Conservation (phyloP, 2,329 filamentous ascomycete genomes). For the Cladophialophora immunda region DNA sequence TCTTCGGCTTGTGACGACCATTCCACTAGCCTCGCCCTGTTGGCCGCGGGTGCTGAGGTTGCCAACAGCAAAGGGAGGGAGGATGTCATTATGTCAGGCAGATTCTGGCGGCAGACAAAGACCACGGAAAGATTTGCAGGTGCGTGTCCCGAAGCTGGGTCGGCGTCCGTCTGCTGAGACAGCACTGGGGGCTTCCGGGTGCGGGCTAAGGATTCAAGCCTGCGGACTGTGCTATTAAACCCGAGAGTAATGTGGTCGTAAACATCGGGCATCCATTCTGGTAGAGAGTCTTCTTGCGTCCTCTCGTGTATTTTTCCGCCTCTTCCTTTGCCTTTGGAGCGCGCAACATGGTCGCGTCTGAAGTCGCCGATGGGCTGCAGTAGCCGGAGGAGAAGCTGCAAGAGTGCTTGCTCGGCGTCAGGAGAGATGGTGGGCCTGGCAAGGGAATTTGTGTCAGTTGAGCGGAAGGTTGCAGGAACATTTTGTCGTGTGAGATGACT, state of each 20-base stretch:
- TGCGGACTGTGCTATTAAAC: slow-evolving; percentile 55
- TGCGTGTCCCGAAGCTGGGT: background rate
- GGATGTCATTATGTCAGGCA: slow-evolving; percentile 37
- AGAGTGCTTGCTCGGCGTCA: slow-evolving; percentile 31
- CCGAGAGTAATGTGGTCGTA: slow-evolving; percentile 52
- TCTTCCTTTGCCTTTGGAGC: slow-evolving; percentile 48
- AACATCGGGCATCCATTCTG: slow-evolving; percentile 42
- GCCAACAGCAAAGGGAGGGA: slow-evolving; percentile 34
- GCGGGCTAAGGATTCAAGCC: slow-evolving; percentile 50
- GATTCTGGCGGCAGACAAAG: slow-evolving; percentile 31
- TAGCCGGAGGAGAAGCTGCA: slow-evolving; percentile 35
- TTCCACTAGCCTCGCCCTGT: slow-evolving; percentile 28
- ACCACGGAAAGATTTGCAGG: slow-evolving; percentile 28
- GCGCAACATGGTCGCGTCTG: slow-evolving; percentile 47
- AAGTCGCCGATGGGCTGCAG: slow-evolving; percentile 50
- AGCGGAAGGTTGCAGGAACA: background rate
- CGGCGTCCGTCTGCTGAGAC: slow-evolving; percentile 10
- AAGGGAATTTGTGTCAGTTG: slow-evolving; percentile 15
- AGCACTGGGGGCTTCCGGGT: slow-evolving; percentile 21
- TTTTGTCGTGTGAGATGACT: background rate
- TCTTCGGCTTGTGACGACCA: slow-evolving; percentile 33
- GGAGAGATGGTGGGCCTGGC: slow-evolving; percentile 31
- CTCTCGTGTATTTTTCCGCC: slow-evolving; percentile 21
- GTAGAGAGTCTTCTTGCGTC: slow-evolving; percentile 34
- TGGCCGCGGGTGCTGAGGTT: slow-evolving; percentile 27